Evolutionary conservation across 2,329 filamentous ascomycete species (phyloP).

Genomic region (Cadophora sp.): DNA sequence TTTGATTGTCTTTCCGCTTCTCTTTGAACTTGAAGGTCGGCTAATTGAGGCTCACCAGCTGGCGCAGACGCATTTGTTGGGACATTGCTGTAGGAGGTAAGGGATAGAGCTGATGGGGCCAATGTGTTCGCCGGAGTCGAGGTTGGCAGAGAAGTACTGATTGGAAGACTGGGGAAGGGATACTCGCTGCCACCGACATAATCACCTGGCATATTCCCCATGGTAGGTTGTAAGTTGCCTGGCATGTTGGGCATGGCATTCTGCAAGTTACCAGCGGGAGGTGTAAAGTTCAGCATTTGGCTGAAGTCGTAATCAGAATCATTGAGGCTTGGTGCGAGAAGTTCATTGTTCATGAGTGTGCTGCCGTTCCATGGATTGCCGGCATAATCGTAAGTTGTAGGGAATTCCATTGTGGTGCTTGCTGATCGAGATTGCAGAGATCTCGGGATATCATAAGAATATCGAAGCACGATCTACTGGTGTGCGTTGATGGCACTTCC

Average conservation of each 20-base stretch:
- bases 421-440: neutral
- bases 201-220: neutral
- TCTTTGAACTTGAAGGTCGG: neutral
- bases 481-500: neutral
- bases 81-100: neutral
- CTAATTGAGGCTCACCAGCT: neutral
- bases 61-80: neutral
- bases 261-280: neutral
- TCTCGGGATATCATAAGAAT: neutral
- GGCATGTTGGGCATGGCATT: neutral
- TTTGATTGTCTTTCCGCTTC: neutral
- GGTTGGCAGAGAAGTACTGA: too few relatives aligned
- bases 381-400: neutral
- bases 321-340: neutral
- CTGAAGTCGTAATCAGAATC: neutral
- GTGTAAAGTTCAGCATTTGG: neutral
- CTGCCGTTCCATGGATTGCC: neutral
- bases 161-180: slow-evolving; percentile 1
- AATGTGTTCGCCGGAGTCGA: neutral
- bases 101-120: neutral
- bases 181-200: neutral
- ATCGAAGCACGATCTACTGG: neutral
- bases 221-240: neutral
- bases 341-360: neutral
- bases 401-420: neutral